These are phyloP conservation scores for Vanrija sp. DNA, from an alignment of 1,284 basidiomycete genomes.

Conservation along the genomic window DNA sequence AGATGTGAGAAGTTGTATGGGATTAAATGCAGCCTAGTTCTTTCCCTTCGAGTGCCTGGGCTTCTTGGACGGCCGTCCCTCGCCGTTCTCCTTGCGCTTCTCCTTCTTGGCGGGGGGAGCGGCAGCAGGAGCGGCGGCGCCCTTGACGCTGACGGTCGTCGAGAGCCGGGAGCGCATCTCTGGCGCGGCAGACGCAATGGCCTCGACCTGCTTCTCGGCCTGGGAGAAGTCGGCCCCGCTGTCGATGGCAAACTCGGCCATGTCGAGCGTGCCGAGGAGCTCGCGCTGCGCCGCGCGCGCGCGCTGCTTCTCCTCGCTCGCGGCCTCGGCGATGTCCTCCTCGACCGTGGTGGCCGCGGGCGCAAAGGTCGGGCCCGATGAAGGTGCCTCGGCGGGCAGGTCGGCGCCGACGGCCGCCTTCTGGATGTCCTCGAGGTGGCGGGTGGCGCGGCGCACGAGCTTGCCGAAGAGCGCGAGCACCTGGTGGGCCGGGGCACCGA, in stretches of 20 bases:
- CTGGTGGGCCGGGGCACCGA: conserved; percentile 65
- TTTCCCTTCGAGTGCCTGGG: conserved; percentile 4
- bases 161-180: conserved; percentile 52
- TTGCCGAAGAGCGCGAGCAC: conserved; percentile 88
- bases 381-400: conserved; percentile 46
- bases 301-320: conserved; percentile 43
- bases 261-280: conserved; percentile 77
- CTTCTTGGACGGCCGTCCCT: conserved; percentile 7
- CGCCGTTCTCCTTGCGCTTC: conserved; percentile 21
- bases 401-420: conserved; percentile 66
- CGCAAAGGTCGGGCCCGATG: not conserved
- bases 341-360: conserved; percentile 50
- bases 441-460: conserved; percentile 78
- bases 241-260: conserved; percentile 79
- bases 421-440: conserved; percentile 73
- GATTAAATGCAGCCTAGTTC: not conserved
- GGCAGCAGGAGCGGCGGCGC: conserved; percentile 51
- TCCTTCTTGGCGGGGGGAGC: conserved; percentile 53
- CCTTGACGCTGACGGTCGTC: conserved; percentile 73
- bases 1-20: not conserved
- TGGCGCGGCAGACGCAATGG: conserved; percentile 48
- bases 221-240: conserved; percentile 66
- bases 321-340: conserved; percentile 58
- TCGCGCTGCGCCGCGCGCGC: conserved; percentile 60
- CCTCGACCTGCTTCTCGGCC: conserved; percentile 67